Percentiles rank a stretch among this genome's conserved stretches.
Evolutionary conservation across 768 basidiomycete genomes (phyloP).

Genomic region (Rhodotorula sphaerocarpa): DNA sequence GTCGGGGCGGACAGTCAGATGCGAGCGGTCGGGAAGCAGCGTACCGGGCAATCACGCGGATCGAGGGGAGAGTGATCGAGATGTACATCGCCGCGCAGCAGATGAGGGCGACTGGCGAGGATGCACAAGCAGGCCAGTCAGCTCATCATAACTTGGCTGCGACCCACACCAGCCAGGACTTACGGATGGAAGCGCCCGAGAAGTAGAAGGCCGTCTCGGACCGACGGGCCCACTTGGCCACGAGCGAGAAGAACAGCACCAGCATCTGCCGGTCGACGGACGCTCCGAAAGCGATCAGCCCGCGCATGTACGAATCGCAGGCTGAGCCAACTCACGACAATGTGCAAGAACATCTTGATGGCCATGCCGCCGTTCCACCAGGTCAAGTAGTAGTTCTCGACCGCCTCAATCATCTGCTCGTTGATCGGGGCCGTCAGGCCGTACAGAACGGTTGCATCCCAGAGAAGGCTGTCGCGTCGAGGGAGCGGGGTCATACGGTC

Average conservation of each 20-base stretch:
- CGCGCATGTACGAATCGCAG: no score
- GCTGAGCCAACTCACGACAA: slow-evolving; percentile 28
- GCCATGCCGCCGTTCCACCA: slow-evolving; percentile 35
- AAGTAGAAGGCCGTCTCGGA: slow-evolving; percentile 31
- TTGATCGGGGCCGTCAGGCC: slow-evolving; percentile 11
- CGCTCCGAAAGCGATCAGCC: not conserved
- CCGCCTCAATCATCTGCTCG: slow-evolving; percentile 4
- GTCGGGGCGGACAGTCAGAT: not conserved
- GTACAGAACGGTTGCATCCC: slow-evolving; percentile 30
- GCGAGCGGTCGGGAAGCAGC: not conserved
- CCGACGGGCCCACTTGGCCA: slow-evolving; percentile 29
- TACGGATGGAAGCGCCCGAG: slow-evolving; percentile 25
- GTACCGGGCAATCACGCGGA: slow-evolving; percentile 26
- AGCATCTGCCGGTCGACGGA: slow-evolving; percentile 4
- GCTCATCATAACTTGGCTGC: not conserved
- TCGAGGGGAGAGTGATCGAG: slow-evolving; percentile 24
- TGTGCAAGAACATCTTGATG: slow-evolving; percentile 33
- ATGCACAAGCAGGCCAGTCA: not conserved
- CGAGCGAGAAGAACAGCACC: slow-evolving; percentile 21
- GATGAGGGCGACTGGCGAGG: slow-evolving; percentile 16
- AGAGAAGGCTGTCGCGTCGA: slow-evolving; percentile 3
- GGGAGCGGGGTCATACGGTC: no score
- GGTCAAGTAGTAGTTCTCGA: slow-evolving; percentile 33
- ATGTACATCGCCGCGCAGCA: slow-evolving; percentile 30
- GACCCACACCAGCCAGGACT: not conserved